Percentiles rank a stretch among this genome's conserved stretches.
Conservation (phyloP, 331 rosid species). For the Malus hybrid region DNA sequence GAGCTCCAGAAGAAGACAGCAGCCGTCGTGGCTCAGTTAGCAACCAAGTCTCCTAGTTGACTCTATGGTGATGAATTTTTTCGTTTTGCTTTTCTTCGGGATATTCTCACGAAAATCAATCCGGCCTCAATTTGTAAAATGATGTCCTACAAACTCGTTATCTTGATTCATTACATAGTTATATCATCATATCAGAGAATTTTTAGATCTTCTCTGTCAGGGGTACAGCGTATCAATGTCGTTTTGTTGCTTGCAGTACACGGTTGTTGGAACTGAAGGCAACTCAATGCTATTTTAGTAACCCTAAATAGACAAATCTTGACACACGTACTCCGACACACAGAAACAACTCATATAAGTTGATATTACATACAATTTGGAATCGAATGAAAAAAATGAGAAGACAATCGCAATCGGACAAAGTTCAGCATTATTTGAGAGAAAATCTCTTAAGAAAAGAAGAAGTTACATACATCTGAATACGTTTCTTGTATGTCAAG, state of each 20-base stretch:
- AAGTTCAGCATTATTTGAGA: background rate
- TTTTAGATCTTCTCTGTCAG: background rate
- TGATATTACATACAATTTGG: background rate
- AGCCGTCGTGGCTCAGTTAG: conserved; percentile 15
- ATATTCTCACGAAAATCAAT: background rate
- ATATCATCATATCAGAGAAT: background rate
- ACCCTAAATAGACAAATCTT: background rate
- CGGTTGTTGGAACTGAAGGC: background rate
- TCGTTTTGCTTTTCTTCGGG: background rate
- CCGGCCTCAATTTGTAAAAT: background rate
- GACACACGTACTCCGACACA: background rate
- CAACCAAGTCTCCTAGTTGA: conserved; percentile 5
- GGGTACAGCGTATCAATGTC: too few relatives aligned
- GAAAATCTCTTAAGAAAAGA: background rate
- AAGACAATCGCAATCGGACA: background rate
- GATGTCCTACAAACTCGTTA: background rate
- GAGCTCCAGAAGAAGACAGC: conserved; percentile 28
- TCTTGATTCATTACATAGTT: background rate
- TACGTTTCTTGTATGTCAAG: background rate
- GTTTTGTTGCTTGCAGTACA: background rate
- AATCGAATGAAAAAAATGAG: background rate
- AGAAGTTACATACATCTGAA: background rate
- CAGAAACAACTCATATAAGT: background rate
- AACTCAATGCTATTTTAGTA: background rate
- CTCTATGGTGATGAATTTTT: background rate